Evolutionary conservation across 2,329 filamentous ascomycete species (phyloP).

Genomic region (Atkinsonella hypoxylon): DNA sequence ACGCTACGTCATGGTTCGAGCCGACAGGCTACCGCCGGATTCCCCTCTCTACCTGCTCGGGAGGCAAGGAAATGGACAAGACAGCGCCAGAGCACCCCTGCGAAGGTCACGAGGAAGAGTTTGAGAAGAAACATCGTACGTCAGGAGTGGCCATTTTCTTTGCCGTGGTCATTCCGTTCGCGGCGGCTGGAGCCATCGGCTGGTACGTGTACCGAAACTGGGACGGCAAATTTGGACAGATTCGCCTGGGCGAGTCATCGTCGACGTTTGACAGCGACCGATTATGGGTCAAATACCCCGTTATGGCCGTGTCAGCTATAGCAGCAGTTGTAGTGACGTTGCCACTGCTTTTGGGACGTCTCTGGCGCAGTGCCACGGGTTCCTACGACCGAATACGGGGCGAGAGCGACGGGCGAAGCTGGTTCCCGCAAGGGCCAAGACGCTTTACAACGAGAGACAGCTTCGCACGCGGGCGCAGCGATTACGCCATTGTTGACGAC

Average conservation of each 20-base stretch:
- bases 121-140: slow-evolving; percentile 55
- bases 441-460: slow-evolving; percentile 81
- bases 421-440: slow-evolving; percentile 45
- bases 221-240: slow-evolving; percentile 83
- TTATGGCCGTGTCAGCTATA: slow-evolving; percentile 56
- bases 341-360: slow-evolving; percentile 58
- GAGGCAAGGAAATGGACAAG: slow-evolving; percentile 64
- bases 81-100: slow-evolving; percentile 46
- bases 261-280: slow-evolving; percentile 53
- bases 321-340: slow-evolving; percentile 48
- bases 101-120: slow-evolving; percentile 72
- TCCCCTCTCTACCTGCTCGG: slow-evolving; percentile 75
- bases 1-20: slow-evolving; percentile 67
- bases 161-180: slow-evolving; percentile 66
- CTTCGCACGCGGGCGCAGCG: slow-evolving; percentile 76
- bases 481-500: slow-evolving; percentile 82
- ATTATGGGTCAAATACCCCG: slow-evolving; percentile 70
- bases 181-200: slow-evolving; percentile 57
- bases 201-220: slow-evolving; percentile 81
- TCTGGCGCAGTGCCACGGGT: slow-evolving; percentile 55
- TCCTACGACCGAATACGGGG: slow-evolving; percentile 37
- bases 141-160: slow-evolving; percentile 73
- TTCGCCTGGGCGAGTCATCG: slow-evolving; percentile 66
- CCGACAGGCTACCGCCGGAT: slow-evolving; percentile 83
- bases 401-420: slow-evolving; percentile 32